Conservation (phyloP, 2,329 filamentous ascomycete species). For the Fusarium musae region DNA sequence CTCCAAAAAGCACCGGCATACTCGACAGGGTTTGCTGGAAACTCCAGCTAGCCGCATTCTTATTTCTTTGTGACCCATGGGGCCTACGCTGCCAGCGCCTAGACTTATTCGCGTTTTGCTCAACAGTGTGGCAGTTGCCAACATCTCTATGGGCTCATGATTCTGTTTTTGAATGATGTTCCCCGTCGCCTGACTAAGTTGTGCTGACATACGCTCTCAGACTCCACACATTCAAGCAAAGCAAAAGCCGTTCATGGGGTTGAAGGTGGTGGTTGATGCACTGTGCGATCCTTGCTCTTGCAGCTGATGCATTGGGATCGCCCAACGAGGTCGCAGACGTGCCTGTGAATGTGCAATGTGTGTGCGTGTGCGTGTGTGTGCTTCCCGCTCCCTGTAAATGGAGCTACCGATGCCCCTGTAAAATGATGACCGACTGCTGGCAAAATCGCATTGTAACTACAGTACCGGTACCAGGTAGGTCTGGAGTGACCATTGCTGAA, state of each 20-base stretch:
- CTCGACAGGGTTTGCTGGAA: background rate
- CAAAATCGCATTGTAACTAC: background rate
- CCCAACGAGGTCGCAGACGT: slow-evolving; percentile 32
- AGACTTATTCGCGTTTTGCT: background rate
- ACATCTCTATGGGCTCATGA: background rate
- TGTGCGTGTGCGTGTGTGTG: slow-evolving; percentile 23
- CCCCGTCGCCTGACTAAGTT: slow-evolving; percentile 5
- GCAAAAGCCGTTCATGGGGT: slow-evolving; percentile 29
- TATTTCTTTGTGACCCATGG: slow-evolving; percentile 1
- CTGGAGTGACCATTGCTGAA: slow-evolving; percentile 11
- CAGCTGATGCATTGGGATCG: slow-evolving; percentile 28
- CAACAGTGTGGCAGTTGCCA: background rate
- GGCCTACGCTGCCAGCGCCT: background rate
- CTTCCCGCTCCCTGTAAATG: slow-evolving; percentile 45
- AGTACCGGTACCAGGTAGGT: background rate
- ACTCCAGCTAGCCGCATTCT: slow-evolving; percentile 1
- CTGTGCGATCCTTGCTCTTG: slow-evolving; percentile 34
- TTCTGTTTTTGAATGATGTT: slow-evolving; percentile 7
- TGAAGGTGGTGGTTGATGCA: slow-evolving; percentile 26
- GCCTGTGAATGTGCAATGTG: slow-evolving; percentile 20
- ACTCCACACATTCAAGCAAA: slow-evolving; percentile 23
- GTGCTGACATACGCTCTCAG: background rate
- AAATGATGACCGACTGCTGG: slow-evolving; percentile 1
- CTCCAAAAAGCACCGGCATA: slow-evolving; percentile 6
- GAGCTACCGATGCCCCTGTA: slow-evolving; percentile 22